Evolutionary conservation across 2,329 filamentous ascomycete genomes (phyloP), one percentile per base, ranked within the genome.

Genomic region (Malbranchea zuffiana): DNA sequence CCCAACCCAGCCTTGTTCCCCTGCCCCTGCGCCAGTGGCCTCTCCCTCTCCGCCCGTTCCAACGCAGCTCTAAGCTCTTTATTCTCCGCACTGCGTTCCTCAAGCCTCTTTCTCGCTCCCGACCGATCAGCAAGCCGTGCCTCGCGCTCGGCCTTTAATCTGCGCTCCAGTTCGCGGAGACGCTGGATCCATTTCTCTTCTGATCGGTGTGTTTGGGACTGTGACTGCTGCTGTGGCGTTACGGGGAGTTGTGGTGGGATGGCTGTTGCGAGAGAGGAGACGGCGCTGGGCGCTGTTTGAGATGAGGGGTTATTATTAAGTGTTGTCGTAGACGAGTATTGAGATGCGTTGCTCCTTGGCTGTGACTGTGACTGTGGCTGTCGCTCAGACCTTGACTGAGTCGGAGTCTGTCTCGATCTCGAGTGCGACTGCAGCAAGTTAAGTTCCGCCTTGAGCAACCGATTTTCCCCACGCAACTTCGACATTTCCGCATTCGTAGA

Each of bases 121-220:
- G 74, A 80, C 3, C 90, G 75, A 61, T 98, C 90, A 40, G 93
- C 67, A 36, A 92, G 67, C 29, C 90, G 68, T 1, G 79, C 86
- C 59, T 96, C 90, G 10, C 90, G 68, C 63, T 98, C 90, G 30
- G 82, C 78, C 58, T 94, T 93, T 12, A 98, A 68, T 49, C 92
- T 76, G 47, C 80, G 73, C 66, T 98, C 90, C 48, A 96, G 66
- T 54, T 96, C 87, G 40, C 84, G 77, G 21, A 96, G 68, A 5
- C 90, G 68, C 45, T 93, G 74, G 46, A 92, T 77, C 84, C 85
- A 94, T 47, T 81, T 75, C 46, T 82, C 79, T 48, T 88, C 80
- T 25, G 67, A 51, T 6, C 46, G 46, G n/a, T 61, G 54, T 45
- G 44, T 50, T 20, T 43, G 35, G 8, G 44, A 32, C n/a, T 34